Evolutionary conservation across 2,329 filamentous ascomycete species (phyloP), one percentile per base, ranked within the genome.

Genomic region (Fusarium subtropicale): DNA sequence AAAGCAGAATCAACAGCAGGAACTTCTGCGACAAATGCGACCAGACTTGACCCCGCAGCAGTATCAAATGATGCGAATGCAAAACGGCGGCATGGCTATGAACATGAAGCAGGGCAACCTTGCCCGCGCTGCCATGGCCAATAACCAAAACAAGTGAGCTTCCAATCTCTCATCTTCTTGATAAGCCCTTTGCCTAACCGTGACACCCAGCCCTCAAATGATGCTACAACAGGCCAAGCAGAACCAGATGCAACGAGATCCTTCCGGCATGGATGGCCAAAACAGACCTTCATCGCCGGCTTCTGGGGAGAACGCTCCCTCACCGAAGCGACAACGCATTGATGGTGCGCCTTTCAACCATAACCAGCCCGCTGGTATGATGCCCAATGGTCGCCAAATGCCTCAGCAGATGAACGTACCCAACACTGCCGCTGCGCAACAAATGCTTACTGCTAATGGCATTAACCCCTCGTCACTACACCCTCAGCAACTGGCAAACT

Each of bases 251-350:
- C 92, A 95, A 78, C 87, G 93, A 64, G 93, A 97, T 75, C 92
- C 92, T 56, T 95, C 93, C 18, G 90, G 91, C 67, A 93, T 96
- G 87, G 93, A 97, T 74, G 91, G 91, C 80, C 92, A 91, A 64
- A 90, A 91, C 68, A 89, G 94, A 63, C 91, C 93, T 30, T 90
- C 91, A 60, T 97, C 95, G 34, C 95, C 95, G 10, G 89, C 90
- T 52, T 91, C 91, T 38, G 90, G 90, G 56, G 94, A 97, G 55
- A 96, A 96, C 75, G 94, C 93, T 28, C 93, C 94, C 7, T 98
- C 95, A 33, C 95, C 92, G 68, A 98, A 98, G 83, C 88, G 94
- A 75, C 92, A 90, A 60, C 92, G 94, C 60, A 87, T 97, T 64
- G 90, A 91, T 75, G 88, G 88, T 74, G 85, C 86, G 34, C 86